phyloP scores from a whole-genome alignment of 495 filamentous ascomycete genomes.

The Mytilinidion resinicola region DNA sequence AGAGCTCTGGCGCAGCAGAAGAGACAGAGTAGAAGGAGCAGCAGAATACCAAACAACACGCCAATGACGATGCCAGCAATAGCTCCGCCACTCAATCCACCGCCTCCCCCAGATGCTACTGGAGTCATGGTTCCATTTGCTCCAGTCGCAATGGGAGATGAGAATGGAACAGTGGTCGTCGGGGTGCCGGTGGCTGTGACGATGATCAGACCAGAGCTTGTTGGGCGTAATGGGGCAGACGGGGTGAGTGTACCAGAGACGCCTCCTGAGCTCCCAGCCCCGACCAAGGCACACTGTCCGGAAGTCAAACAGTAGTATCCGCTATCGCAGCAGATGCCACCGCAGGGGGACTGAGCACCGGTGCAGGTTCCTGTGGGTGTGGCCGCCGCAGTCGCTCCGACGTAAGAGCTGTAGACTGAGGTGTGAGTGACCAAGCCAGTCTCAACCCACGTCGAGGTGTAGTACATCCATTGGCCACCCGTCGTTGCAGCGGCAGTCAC shows the following conservation, averaged over 20 bases:
- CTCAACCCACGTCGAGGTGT: constrained; percentile 65
- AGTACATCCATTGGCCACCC: constrained; percentile 49
- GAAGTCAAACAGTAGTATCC: constrained; percentile 58
- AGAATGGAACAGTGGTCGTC: constrained; percentile 55
- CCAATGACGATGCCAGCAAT: constrained; percentile 96
- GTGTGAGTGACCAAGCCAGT: constrained; percentile 62
- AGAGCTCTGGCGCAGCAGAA: constrained; percentile 65
- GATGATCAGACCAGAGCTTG: constrained; percentile 53
- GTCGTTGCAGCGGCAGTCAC: constrained; percentile 20
- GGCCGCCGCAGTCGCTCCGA: constrained; percentile 40
- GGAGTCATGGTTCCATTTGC: constrained; percentile 41
- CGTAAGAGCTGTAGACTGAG: constrained; percentile 55
- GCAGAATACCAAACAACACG: constrained; percentile 64
- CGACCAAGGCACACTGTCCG: constrained; percentile 43
- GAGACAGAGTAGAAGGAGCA: constrained; percentile 67
- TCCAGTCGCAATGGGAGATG: constrained; percentile 50
- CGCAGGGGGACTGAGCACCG: constrained; percentile 59
- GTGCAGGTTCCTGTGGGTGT: constrained; percentile 46
- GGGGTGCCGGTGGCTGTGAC: constrained; percentile 49
- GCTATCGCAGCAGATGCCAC: constrained; percentile 64
- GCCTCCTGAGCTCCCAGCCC: constrained; percentile 31
- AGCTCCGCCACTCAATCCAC: constrained; percentile 69
- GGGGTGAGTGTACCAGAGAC: constrained; percentile 35
- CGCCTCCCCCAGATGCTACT: constrained; percentile 35
- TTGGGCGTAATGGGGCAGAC: constrained; percentile 58